Conservation (phyloP, 345 rosid genomes). For the Salix exigua region DNA sequence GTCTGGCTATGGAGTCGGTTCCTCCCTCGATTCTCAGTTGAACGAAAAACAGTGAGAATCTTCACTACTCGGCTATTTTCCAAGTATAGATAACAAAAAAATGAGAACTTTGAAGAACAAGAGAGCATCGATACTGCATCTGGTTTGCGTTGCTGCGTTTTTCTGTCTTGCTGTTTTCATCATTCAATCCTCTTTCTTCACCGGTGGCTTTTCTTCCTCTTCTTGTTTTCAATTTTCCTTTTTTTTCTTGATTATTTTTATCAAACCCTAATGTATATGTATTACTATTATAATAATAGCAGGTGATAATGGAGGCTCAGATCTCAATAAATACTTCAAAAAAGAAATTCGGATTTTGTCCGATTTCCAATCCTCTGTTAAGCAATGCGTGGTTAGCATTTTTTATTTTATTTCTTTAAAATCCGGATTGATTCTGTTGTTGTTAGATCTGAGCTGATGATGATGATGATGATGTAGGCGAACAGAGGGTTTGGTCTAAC, state of each 20-base stretch:
- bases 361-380: conserved; percentile 62
- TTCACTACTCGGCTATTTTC: no score
- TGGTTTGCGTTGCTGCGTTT: conserved; percentile 48
- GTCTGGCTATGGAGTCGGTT: no score
- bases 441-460: not conserved
- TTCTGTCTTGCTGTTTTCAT: conserved; percentile 56
- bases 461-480: conserved; percentile 35
- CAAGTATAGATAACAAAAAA: not conserved
- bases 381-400: conserved; percentile 80
- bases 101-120: conserved; percentile 30
- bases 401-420: not conserved
- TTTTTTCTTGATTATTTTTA: conserved; percentile 1
- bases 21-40: no score
- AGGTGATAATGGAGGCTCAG: conserved; percentile 34
- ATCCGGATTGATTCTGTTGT: not conserved
- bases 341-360: conserved; percentile 50
- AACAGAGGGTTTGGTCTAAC: conserved; percentile 88
- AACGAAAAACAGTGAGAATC: no score
- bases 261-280: not conserved
- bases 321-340: conserved; percentile 21
- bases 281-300: conserved; percentile 8
- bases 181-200: conserved; percentile 63
- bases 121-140: conserved; percentile 47
- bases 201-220: conserved; percentile 37
- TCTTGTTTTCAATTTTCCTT: not conserved